Evolutionary conservation across 1,139 yeast genomes (phyloP).

Genomic region (Candida tropicalis): DNA sequence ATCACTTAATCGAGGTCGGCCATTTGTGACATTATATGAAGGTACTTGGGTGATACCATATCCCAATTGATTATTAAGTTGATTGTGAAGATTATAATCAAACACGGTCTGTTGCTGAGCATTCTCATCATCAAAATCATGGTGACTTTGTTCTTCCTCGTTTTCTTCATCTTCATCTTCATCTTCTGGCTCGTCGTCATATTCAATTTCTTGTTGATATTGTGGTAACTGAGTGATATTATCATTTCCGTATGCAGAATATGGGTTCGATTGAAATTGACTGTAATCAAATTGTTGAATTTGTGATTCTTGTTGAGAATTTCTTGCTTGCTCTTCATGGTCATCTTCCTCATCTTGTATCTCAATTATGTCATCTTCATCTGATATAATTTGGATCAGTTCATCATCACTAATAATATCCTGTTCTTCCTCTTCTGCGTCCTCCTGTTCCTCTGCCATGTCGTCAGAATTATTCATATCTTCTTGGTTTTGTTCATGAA

Average conservation of each 20-base stretch:
- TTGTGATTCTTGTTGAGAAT: background rate
- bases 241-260: background rate
- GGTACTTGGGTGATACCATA: conserved; percentile 8
- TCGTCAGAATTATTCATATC: conserved; percentile 10
- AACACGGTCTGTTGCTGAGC: background rate
- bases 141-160: conserved; percentile 2
- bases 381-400: conserved; percentile 2
- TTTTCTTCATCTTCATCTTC: conserved; percentile 3
- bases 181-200: conserved; percentile 10
- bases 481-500: conserved; percentile 26
- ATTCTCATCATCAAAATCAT: background rate
- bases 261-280: background rate
- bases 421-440: conserved; percentile 17
- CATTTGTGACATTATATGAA: conserved; percentile 7
- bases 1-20: conserved; percentile 14
- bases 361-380: conserved; percentile 13
- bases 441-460: conserved; percentile 15
- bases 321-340: background rate
- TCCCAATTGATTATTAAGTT: background rate
- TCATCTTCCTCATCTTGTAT: conserved; percentile 8
- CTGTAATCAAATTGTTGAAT: background rate
- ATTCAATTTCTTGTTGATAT: conserved; percentile 7
- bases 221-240: background rate
- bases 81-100: background rate
- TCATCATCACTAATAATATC: conserved; percentile 16